Conservation (phyloP, 805 yeast genomes). For the Komagataella pseudopastoris region DNA sequence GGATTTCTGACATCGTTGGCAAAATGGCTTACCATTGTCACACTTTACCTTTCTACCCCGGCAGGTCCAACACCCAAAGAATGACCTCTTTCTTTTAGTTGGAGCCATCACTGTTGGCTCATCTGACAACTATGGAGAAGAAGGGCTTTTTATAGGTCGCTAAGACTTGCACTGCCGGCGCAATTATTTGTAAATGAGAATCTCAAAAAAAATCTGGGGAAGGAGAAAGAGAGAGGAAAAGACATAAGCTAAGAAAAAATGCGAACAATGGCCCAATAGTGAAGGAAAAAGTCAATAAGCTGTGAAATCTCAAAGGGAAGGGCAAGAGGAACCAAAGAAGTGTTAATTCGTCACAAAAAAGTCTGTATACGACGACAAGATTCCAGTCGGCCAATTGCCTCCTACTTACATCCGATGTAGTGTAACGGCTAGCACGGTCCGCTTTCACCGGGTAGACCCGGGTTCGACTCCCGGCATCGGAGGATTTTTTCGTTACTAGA, state of each 20-base stretch:
- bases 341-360: no score
- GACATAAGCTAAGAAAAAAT: not conserved
- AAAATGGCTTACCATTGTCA: slow-evolving; percentile 30
- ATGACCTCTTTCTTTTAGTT: slow-evolving; percentile 14
- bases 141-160: not conserved
- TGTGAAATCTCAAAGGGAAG: no score
- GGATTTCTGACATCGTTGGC: slow-evolving; percentile 32
- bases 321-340: no score
- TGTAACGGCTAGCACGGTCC: slow-evolving; percentile 81
- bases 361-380: not conserved
- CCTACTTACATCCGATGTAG: slow-evolving; percentile 42
- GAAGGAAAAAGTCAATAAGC: no score
- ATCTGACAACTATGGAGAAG: not conserved
- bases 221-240: not conserved
- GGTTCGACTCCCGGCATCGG: slow-evolving; percentile 86
- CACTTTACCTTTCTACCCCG: slow-evolving; percentile 39
- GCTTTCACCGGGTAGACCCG: slow-evolving; percentile 81
- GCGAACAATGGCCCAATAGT: not conserved
- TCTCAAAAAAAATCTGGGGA: not conserved
- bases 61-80: slow-evolving; percentile 46
- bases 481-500: slow-evolving; percentile 11
- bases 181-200: not conserved
- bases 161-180: not conserved
- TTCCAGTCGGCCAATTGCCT: not conserved
- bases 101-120: not conserved